Percentiles rank a stretch among this genome's conserved stretches.
Evolutionary conservation across 768 basidiomycete species (phyloP).

Genomic region (Lepiota brunneoincarnata): DNA sequence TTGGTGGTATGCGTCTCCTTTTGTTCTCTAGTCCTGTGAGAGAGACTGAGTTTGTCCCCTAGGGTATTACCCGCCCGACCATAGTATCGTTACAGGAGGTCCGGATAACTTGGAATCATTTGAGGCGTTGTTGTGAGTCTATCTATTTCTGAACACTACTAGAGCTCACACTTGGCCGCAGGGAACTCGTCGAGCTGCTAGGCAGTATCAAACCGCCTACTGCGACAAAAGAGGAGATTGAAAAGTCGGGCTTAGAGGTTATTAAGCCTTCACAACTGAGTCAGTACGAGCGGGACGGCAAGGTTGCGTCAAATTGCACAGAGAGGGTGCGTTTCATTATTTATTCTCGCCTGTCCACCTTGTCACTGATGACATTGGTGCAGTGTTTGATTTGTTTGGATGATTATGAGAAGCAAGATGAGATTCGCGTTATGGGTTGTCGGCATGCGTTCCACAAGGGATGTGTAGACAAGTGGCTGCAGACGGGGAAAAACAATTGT

Average conservation of each 20-base stretch:
- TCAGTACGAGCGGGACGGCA: constrained; percentile 57
- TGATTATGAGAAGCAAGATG: constrained; percentile 77
- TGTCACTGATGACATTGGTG: constrained; percentile 2
- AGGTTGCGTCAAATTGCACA: constrained; percentile 71
- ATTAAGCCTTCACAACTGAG: constrained; percentile 56
- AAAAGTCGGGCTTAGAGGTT: constrained; percentile 76
- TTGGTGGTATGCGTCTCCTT: constrained; percentile 54
- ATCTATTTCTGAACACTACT: constrained; percentile 11
- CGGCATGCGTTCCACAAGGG: constrained; percentile 86
- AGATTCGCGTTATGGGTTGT: constrained; percentile 78
- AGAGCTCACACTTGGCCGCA: constrained; percentile 21
- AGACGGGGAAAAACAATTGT: constrained; percentile 85
- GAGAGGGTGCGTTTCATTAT: constrained; percentile 59
- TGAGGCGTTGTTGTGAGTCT: constrained; percentile 68
- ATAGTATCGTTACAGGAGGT: constrained; percentile 81
- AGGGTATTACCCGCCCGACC: constrained; percentile 93
- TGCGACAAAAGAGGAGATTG: constrained; percentile 80
- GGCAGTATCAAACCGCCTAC: constrained; percentile 84
- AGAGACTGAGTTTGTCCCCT: constrained; percentile 4
- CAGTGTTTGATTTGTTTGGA: constrained; percentile 87
- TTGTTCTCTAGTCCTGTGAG: not conserved
- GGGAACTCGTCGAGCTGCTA: constrained; percentile 81
- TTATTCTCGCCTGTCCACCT: not conserved
- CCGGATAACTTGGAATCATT: constrained; percentile 72
- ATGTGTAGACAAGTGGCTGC: constrained; percentile 89